These are phyloP conservation scores for Saccharomycopsis sp. DNA, from an alignment of 805 yeast species.

Conservation along the genomic window DNA sequence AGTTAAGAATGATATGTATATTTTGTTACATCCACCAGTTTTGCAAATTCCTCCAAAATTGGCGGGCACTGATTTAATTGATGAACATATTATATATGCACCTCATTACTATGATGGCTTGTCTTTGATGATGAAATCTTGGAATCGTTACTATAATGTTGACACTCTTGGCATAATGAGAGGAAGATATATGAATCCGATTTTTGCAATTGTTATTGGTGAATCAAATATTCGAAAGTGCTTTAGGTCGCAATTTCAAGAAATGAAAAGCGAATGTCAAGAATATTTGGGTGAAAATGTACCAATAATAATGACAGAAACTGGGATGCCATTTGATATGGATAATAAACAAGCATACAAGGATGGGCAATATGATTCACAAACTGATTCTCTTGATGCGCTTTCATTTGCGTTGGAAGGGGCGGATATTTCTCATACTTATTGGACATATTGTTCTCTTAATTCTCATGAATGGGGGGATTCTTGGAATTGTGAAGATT, in stretches of 20 bases:
- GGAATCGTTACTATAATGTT: slow-evolving; percentile 79
- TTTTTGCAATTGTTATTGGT: slow-evolving; percentile 72
- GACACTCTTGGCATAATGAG: slow-evolving; percentile 87
- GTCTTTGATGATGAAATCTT: slow-evolving; percentile 83
- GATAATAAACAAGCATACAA: slow-evolving; percentile 66
- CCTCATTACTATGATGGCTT: slow-evolving; percentile 95
- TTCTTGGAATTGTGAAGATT: slow-evolving; percentile 88
- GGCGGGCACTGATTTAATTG: slow-evolving; percentile 44
- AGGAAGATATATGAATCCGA: slow-evolving; percentile 65
- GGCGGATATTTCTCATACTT: slow-evolving; percentile 60
- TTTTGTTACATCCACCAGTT: slow-evolving; percentile 78
- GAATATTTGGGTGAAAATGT: slow-evolving; percentile 52
- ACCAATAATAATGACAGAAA: slow-evolving; percentile 82
- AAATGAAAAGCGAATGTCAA: slow-evolving; percentile 57
- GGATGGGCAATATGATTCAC: slow-evolving; percentile 62
- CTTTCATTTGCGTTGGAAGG: slow-evolving; percentile 73
- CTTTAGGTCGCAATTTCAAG: slow-evolving; percentile 58
- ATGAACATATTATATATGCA: slow-evolving; percentile 60
- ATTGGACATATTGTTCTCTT: slow-evolving; percentile 75
- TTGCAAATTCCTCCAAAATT: slow-evolving; percentile 68
- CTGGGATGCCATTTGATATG: slow-evolving; percentile 98
- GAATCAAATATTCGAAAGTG: slow-evolving; percentile 71
- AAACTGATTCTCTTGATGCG: slow-evolving; percentile 81
- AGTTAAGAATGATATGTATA: slow-evolving; percentile 38
- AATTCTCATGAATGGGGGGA: slow-evolving; percentile 87